A percentile compares a stretch with the other conserved stretches of the same genome.
Conservation (phyloP, 2,329 filamentous ascomycete genomes). For the Botrytis fragariae region DNA sequence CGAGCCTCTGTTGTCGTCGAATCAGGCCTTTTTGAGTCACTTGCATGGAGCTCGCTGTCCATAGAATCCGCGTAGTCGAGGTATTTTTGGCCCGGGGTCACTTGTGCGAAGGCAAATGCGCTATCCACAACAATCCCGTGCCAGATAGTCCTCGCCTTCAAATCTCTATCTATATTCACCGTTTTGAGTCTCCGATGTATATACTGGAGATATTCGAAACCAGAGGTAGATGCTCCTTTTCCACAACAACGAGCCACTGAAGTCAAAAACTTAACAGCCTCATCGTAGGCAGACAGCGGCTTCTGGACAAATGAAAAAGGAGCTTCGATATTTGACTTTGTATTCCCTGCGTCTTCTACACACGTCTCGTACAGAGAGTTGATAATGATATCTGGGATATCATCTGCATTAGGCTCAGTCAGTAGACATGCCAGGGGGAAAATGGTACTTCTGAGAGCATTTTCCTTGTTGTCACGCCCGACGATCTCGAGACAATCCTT, state of each 20-base stretch:
- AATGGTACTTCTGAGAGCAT: constrained; percentile 19
- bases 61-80: constrained; percentile 36
- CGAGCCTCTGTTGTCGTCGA: constrained; percentile 22
- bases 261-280: constrained; percentile 42
- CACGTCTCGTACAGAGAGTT: neutral
- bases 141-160: constrained; percentile 22
- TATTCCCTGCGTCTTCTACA: neutral
- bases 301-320: neutral
- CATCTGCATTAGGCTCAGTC: constrained; percentile 6
- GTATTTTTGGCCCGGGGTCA: constrained; percentile 33
- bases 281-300: constrained; percentile 22
- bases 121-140: constrained; percentile 37
- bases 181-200: constrained; percentile 32
- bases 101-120: constrained; percentile 37
- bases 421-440: constrained; percentile 30
- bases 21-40: neutral
- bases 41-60: constrained; percentile 23
- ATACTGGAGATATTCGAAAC: constrained; percentile 43
- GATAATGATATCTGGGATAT: constrained; percentile 9
- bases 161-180: constrained; percentile 11
- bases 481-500: neutral
- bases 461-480: neutral
- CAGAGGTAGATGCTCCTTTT: constrained; percentile 40
- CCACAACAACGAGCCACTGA: constrained; percentile 49
- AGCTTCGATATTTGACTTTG: neutral